Base-by-base conservation (phyloP, 2,329 filamentous ascomycete species). In the Fusarium sp. region DNA sequence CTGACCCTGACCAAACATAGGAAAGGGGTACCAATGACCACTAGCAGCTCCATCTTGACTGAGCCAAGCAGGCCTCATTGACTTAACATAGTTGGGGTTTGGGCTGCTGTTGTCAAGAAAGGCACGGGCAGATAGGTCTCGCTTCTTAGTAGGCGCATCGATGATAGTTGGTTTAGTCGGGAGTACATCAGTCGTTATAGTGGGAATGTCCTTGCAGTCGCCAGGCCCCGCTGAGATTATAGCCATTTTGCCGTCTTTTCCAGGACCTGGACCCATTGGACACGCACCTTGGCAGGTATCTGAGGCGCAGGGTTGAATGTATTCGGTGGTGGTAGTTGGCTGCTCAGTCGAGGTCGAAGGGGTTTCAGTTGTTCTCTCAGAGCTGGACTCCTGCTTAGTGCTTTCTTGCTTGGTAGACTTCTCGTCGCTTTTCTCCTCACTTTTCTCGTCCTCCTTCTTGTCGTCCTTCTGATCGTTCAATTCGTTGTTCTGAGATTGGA, bases 11-110 rank as follows among this genome's bases (percentile, higher is more conserved):
- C 63, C 58, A 4, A 18, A 27, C 3, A 20, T 13, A 1, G 14
- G 46, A 4, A 29, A 67, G 35, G 17, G 8, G 15, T 55, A 72
- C 52, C 58, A 72, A 0, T 54, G 46, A 1, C 69, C 69, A 17
- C 64, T 52, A 1, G 58, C 52, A 0, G 35, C 20, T 20, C 69
- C 69, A 2, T 11, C 10, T 14, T 72, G 69, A 17, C 46, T 55
- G 1, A 72, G 66, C 69, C 69, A 72, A 2, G 25, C 1, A 1
- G 69, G 60, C 0, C 6, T 31, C 11, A 72, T 37, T 2, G 37
- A 27, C 0, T 35, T 18, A 14, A 72, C 45, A 4, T 72, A 72
- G 18, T 25, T 18, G 14, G 66, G 45, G 11, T 71, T 59, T 1
- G 59, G 68, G 11, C 59, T 21, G 2, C 29, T 53, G 11, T 67